phyloP scores from a whole-genome alignment of 2,329 filamentous ascomycete genomes.

The Claviceps quebecensis region DNA sequence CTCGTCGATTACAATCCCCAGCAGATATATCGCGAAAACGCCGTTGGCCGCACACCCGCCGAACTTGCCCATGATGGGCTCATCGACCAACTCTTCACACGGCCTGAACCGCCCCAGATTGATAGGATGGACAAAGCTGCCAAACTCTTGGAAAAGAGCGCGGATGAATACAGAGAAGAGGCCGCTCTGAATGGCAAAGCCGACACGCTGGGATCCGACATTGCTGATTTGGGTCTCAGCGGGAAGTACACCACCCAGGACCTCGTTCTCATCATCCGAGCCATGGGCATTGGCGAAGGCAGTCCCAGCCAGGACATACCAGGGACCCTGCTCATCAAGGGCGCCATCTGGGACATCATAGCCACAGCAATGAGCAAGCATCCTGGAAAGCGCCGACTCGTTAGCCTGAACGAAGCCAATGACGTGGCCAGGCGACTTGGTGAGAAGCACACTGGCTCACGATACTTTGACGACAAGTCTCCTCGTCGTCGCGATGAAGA shows the following conservation, averaged over 20 bases:
- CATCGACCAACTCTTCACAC: slow-evolving; percentile 23
- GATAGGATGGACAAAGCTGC: slow-evolving; percentile 4
- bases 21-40: slow-evolving; percentile 57
- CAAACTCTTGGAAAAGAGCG: slow-evolving; percentile 7
- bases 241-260: slow-evolving; percentile 14
- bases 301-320: slow-evolving; percentile 3
- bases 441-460: slow-evolving; percentile 28
- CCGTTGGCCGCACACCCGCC: slow-evolving; percentile 58
- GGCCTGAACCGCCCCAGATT: slow-evolving; percentile 6
- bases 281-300: slow-evolving; percentile 14
- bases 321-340: slow-evolving; percentile 8
- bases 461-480: slow-evolving; percentile 22
- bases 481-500: slow-evolving; percentile 15
- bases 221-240: slow-evolving; percentile 15
- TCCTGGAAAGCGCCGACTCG: slow-evolving; percentile 31
- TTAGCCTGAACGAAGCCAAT: slow-evolving; percentile 41
- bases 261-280: slow-evolving; percentile 13
- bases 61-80: slow-evolving; percentile 50
- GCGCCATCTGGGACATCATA: slow-evolving; percentile 22
- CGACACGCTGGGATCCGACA: slow-evolving; percentile 10
- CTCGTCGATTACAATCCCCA: slow-evolving; percentile 42
- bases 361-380: slow-evolving; percentile 17
- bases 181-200: slow-evolving; percentile 6
- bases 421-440: slow-evolving; percentile 43
- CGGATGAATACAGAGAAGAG: not conserved